phyloP scores from a whole-genome alignment of 306 rosid species.

The Quercus variabilis region DNA sequence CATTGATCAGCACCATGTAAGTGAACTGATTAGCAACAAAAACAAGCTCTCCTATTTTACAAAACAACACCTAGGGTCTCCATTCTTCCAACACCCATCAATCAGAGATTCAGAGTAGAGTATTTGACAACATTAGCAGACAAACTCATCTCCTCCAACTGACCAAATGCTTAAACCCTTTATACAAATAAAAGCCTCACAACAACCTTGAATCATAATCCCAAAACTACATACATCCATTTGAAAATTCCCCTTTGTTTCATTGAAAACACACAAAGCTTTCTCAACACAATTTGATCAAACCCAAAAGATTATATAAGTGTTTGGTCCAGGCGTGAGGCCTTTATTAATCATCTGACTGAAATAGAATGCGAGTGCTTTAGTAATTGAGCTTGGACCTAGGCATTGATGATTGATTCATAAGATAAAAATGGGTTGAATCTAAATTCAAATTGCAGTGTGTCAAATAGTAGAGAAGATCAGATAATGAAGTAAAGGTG shows the following conservation, averaged over 20 bases:
- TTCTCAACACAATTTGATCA: constrained; percentile 32
- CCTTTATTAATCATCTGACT: constrained; percentile 44
- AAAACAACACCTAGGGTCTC: constrained; percentile 58
- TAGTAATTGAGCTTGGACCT: constrained; percentile 42
- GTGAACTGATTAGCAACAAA: constrained; percentile 62
- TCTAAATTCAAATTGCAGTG: constrained; percentile 25
- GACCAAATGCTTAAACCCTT: constrained; percentile 18
- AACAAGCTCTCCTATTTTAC: constrained; percentile 49
- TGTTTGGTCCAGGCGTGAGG: constrained; percentile 41
- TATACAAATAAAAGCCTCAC: too few species aligned
- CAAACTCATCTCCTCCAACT: constrained; percentile 37
- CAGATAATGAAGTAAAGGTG: constrained; percentile 38
- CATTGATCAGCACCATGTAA: constrained; percentile 61
- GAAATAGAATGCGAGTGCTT: constrained; percentile 42
- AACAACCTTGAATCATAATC: too few species aligned
- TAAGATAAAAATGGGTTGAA: constrained; percentile 18
- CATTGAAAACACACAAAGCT: constrained; percentile 55
- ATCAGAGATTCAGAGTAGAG: constrained; percentile 47
- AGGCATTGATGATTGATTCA: constrained; percentile 54
- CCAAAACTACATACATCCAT: constrained; percentile 37
- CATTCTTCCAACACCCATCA: constrained; percentile 74
- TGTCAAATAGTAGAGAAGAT: constrained; percentile 37
- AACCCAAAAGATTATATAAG: constrained; percentile 49
- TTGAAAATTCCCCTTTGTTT: constrained; percentile 26
- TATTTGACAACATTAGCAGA: constrained; percentile 65